phyloP scores from a whole-genome alignment of 768 basidiomycete genomes.

The Cyclocybe cylindracea region DNA sequence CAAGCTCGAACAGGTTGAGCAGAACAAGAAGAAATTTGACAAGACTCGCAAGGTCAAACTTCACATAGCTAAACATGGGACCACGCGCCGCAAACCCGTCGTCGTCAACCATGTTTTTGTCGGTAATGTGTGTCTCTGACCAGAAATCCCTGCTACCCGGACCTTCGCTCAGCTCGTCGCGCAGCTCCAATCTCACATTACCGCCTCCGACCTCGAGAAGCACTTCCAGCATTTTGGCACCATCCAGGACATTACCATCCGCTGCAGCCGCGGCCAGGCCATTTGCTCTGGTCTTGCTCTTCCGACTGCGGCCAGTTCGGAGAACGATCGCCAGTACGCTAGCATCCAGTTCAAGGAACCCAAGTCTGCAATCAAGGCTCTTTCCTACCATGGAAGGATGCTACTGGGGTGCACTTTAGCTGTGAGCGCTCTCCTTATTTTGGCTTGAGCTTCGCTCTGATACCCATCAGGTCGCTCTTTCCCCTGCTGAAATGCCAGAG shows the following conservation, averaged over 20 bases:
- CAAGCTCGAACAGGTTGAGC: conserved; percentile 9
- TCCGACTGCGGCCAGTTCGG: conserved; percentile 17
- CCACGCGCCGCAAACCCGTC: conserved; percentile 11
- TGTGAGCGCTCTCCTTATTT: conserved; percentile 30
- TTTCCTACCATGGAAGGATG: conserved; percentile 34
- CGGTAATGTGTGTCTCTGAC: conserved; percentile 55
- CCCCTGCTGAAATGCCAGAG: conserved; percentile 42
- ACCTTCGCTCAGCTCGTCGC: not conserved
- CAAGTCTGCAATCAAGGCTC: conserved; percentile 39
- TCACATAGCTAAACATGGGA: too few relatives aligned
- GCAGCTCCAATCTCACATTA: conserved; percentile 37
- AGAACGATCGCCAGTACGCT: conserved; percentile 50
- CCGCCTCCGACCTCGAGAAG: conserved; percentile 28
- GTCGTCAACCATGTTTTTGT: conserved; percentile 45
- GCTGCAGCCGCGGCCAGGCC: conserved; percentile 42
- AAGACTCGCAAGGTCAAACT: conserved; percentile 18
- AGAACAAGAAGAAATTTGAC: conserved; percentile 27
- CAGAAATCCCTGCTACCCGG: too few relatives aligned
- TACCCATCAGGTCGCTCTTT: conserved; percentile 31
- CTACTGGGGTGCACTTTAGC: conserved; percentile 40
- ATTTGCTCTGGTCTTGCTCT: conserved; percentile 26
- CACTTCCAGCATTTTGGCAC: conserved; percentile 39
- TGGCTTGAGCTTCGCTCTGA: not conserved
- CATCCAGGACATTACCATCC: conserved; percentile 27
- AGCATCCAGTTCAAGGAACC: conserved; percentile 44